These are phyloP conservation scores for Spathaspora sp. DNA, from an alignment of 805 yeast genomes.

Conservation along the genomic window DNA sequence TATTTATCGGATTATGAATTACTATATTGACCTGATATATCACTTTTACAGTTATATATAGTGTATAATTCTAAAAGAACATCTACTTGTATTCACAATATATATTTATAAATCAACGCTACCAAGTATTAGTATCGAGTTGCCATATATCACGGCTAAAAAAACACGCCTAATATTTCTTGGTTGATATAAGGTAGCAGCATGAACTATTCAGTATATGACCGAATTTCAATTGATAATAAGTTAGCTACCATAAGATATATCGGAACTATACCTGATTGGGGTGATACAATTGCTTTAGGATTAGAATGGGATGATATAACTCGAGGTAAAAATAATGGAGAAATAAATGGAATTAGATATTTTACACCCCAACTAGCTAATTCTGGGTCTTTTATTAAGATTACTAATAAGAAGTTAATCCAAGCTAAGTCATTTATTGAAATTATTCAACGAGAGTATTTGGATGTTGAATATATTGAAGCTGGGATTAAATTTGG, in stretches of 20 bases:
- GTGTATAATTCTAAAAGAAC: too few relatives aligned
- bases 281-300: constrained; percentile 55
- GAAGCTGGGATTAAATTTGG: constrained; percentile 45
- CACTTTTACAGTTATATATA: too few relatives aligned
- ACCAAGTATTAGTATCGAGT: too few relatives aligned
- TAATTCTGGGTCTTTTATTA: constrained; percentile 63
- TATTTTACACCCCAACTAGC: constrained; percentile 48
- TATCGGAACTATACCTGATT: constrained; percentile 56
- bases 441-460: constrained; percentile 41
- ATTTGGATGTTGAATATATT: constrained; percentile 22
- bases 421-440: constrained; percentile 26
- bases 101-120: too few relatives aligned
- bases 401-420: constrained; percentile 36
- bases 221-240: constrained; percentile 31
- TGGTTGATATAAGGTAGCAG: too few relatives aligned
- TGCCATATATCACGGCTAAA: too few relatives aligned
- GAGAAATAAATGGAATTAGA: constrained; percentile 46
- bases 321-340: constrained; percentile 69
- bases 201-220: constrained; percentile 7
- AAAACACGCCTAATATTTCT: too few relatives aligned
- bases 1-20: too few relatives aligned
- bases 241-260: constrained; percentile 61
- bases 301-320: constrained; percentile 89
- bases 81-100: too few relatives aligned
- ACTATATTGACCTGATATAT: too few relatives aligned